A percentile compares a stretch with the other conserved stretches of the same genome.
Conservation (phyloP, 108 stramenopile genomes). For the Stephanodiscus triporus region DNA sequence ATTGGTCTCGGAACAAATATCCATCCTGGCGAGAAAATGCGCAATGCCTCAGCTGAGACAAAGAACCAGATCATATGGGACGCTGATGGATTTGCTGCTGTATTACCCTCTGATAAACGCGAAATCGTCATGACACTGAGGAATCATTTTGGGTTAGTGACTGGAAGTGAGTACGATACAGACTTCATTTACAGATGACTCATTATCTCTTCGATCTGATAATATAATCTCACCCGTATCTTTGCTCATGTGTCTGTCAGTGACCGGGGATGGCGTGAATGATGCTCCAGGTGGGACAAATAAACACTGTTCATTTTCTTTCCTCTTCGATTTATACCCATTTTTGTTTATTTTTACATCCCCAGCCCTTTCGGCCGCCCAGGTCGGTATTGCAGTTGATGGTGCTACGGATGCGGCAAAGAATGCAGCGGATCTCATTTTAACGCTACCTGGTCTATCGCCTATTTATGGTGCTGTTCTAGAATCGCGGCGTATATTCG, state of each 20-base stretch:
- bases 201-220: too few relatives aligned
- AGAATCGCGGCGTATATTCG: conserved; percentile 76
- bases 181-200: too few relatives aligned
- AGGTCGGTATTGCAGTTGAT: conserved; percentile 75
- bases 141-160: conserved; percentile 66
- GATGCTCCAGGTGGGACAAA: conserved; percentile 54
- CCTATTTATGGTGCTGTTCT: conserved; percentile 83
- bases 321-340: too few relatives aligned
- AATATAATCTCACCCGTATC: too few relatives aligned
- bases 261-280: conserved; percentile 94
- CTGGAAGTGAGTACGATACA: conserved; percentile 56
- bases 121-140: conserved; percentile 71
- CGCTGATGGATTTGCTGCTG: conserved; percentile 81
- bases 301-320: too few relatives aligned
- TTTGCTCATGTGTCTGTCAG: too few relatives aligned
- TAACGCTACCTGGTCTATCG: conserved; percentile 80
- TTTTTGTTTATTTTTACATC: too few relatives aligned
- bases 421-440: conserved; percentile 86
- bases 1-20: conserved; percentile 67
- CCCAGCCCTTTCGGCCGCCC: conserved; percentile 82
- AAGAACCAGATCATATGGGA: conserved; percentile 64
- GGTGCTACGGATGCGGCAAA: conserved; percentile 92
- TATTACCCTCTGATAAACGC: conserved; percentile 78
- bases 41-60: conserved; percentile 35
- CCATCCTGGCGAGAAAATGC: conserved; percentile 50